Percentiles rank a stretch among this genome's conserved stretches.
Conservation (phyloP, 352 stramenopile genomes). For the Globisporangium emineosum region DNA sequence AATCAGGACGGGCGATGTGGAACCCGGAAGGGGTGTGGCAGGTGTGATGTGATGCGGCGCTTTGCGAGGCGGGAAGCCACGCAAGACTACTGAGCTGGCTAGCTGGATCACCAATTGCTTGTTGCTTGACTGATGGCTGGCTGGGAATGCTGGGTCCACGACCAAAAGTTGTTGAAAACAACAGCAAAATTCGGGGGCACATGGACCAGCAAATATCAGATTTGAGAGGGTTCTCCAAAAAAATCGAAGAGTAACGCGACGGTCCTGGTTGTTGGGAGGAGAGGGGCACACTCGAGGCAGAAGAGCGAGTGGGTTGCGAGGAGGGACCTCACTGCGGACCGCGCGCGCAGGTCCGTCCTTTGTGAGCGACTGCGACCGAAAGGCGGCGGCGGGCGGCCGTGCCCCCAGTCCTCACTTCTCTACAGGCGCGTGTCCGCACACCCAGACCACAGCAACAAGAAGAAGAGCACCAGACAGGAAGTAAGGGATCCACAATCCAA, state of each 20-base stretch:
- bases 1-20: background rate
- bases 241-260: conserved; percentile 12
- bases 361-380: background rate
- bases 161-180: too few relatives aligned
- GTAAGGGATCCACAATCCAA: background rate
- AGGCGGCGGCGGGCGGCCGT: background rate
- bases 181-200: too few relatives aligned
- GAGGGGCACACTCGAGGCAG: background rate
- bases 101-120: background rate
- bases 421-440: conserved; percentile 16
- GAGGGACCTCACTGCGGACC: background rate
- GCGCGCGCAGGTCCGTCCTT: background rate
- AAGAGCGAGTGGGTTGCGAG: conserved; percentile 8
- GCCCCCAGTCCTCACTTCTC: conserved; percentile 13
- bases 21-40: background rate
- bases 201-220: conserved; percentile 6
- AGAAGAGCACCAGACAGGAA: conserved; percentile 3
- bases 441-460: background rate
- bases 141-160: background rate
- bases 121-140: background rate
- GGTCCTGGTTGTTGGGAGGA: background rate
- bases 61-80: background rate
- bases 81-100: background rate
- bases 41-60: background rate
- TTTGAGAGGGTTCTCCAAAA: background rate